Evolutionary conservation across 192 early-diverging fungal species (phyloP).

Genomic region (Mortierella alpina): DNA sequence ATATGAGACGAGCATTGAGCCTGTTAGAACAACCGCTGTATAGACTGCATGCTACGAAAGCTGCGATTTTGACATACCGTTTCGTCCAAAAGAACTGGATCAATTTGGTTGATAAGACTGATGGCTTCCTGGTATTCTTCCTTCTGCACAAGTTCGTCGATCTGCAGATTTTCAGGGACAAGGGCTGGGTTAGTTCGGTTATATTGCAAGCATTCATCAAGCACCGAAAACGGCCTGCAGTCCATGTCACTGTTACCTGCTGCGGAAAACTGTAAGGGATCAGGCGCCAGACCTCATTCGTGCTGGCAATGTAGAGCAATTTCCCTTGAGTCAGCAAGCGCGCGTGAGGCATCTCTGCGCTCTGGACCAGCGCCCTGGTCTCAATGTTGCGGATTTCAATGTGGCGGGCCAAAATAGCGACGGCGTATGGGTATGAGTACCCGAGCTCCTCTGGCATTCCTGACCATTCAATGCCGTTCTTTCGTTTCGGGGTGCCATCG

Average conservation of each 20-base stretch:
- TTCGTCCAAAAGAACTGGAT: slow-evolving; percentile 76
- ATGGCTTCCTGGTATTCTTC: slow-evolving; percentile 80
- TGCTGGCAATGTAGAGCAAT: slow-evolving; percentile 76
- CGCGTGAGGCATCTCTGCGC: slow-evolving; percentile 74
- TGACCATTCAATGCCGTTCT: slow-evolving; percentile 71
- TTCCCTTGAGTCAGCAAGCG: slow-evolving; percentile 78
- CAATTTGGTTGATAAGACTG: slow-evolving; percentile 79
- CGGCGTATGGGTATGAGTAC: slow-evolving; percentile 77
- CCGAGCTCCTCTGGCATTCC: slow-evolving; percentile 71
- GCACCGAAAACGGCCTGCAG: neutral
- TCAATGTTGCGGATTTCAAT: slow-evolving; percentile 91
- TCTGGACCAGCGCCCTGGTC: slow-evolving; percentile 86
- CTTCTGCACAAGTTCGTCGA: slow-evolving; percentile 77
- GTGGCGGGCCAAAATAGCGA: slow-evolving; percentile 72
- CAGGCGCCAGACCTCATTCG: slow-evolving; percentile 78
- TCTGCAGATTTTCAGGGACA: slow-evolving; percentile 58
- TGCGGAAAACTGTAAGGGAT: slow-evolving; percentile 68
- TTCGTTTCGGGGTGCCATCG: slow-evolving; percentile 66
- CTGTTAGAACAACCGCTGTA: neutral
- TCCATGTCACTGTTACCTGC: slow-evolving; percentile 50
- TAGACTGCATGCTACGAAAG: neutral
- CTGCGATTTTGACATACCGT: slow-evolving; percentile 50
- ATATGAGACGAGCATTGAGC: neutral
- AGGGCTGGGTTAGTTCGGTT: slow-evolving; percentile 1
- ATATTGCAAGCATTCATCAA: neutral